A percentile compares a stretch with the other conserved stretches of the same genome.
These are phyloP conservation scores for Melampsora americana DNA, from an alignment of 1,284 basidiomycete species.

Conservation along the genomic window DNA sequence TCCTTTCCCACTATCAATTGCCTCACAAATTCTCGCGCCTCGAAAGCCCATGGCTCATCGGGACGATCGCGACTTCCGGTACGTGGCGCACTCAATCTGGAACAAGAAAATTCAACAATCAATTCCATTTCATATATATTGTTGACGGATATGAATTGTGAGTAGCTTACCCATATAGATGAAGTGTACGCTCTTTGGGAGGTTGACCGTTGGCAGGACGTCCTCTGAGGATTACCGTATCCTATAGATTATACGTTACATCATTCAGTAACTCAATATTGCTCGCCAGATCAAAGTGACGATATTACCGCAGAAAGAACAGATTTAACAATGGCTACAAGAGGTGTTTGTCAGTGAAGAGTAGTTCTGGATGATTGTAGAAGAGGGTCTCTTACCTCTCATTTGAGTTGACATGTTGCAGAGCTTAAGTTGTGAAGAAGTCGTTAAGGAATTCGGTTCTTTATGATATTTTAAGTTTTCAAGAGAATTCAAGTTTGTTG, in stretches of 20 bases:
- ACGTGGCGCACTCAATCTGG: constrained; percentile 36
- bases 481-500: too few species aligned
- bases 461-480: too few species aligned
- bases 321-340: constrained; percentile 43
- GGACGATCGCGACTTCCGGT: constrained; percentile 35
- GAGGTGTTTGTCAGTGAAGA: not conserved
- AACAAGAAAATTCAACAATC: not conserved
- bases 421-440: too few species aligned
- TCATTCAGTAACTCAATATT: not conserved
- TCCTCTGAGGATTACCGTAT: constrained; percentile 41
- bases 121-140: not conserved
- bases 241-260: constrained; percentile 20
- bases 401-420: constrained; percentile 14
- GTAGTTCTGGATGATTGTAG: not conserved
- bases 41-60: constrained; percentile 44
- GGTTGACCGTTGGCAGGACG: constrained; percentile 43
- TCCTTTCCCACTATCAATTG: constrained; percentile 39
- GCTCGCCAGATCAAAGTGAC: too few species aligned
- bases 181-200: constrained; percentile 42
- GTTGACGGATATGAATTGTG: not conserved
- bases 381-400: constrained; percentile 13
- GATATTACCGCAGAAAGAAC: constrained; percentile 35
- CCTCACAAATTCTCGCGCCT: constrained; percentile 40
- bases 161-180: constrained; percentile 33
- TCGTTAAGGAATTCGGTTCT: too few species aligned